These are phyloP conservation scores for Scutellaria barbata DNA, from an alignment of 257 asterid species.

Conservation along the genomic window DNA sequence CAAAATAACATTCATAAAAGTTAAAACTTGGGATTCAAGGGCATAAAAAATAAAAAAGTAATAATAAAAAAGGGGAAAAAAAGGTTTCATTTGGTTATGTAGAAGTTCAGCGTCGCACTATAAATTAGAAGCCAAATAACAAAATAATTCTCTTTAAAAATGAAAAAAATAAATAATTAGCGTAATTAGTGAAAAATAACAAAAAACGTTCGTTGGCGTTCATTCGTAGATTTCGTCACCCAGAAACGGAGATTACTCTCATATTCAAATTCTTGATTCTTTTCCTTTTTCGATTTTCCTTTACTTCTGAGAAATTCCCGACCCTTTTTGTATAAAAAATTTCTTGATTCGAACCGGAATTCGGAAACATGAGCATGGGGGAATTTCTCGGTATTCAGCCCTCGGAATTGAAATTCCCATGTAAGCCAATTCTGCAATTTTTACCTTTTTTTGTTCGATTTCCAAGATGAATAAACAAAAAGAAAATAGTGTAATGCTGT, in stretches of 20 bases:
- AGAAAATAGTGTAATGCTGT: slow-evolving; percentile 22
- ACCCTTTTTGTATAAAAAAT: background rate
- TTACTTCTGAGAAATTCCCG: background rate
- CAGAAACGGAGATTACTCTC: slow-evolving; percentile 1
- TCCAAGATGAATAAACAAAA: slow-evolving; percentile 8
- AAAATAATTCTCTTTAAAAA: background rate
- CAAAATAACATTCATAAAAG: too few species aligned
- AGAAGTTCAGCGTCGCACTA: too few species aligned
- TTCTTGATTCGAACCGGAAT: slow-evolving; percentile 22
- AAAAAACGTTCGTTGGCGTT: background rate
- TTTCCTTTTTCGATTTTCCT: slow-evolving; percentile 14
- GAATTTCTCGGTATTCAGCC: slow-evolving; percentile 77
- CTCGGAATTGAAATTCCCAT: slow-evolving; percentile 75
- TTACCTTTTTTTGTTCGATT: slow-evolving; percentile 31
- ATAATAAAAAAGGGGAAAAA: too few species aligned
- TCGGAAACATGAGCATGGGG: slow-evolving; percentile 57
- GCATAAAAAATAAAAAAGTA: too few species aligned
- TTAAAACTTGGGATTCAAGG: too few species aligned
- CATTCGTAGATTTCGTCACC: slow-evolving; percentile 34
- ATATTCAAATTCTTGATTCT: slow-evolving; percentile 6
- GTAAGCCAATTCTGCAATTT: slow-evolving; percentile 45
- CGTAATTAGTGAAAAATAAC: background rate
- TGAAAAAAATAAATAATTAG: background rate
- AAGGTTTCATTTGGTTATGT: too few species aligned
- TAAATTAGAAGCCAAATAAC: background rate